These are phyloP conservation scores for Sesbania bispinosa DNA, from an alignment of 306 rosid species.

Conservation along the genomic window DNA sequence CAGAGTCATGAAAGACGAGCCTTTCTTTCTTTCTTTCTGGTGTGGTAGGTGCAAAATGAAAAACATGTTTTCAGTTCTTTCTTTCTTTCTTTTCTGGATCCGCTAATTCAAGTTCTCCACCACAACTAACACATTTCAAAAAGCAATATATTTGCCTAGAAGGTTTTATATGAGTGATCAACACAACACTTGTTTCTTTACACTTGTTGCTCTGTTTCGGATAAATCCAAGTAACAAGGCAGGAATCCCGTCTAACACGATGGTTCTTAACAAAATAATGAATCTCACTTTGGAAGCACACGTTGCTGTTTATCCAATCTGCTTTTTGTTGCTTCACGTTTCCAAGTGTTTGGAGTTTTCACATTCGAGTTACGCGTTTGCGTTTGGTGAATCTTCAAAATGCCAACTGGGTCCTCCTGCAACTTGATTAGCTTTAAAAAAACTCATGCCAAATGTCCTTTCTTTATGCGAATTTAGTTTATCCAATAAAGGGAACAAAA, in stretches of 20 bases:
- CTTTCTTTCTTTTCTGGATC: slow-evolving; percentile 10
- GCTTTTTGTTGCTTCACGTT: slow-evolving; percentile 25
- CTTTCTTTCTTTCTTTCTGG: not conserved
- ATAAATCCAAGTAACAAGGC: not conserved
- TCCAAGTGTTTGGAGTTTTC: not conserved
- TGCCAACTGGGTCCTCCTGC: slow-evolving; percentile 3
- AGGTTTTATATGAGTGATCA: not conserved
- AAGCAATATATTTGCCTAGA: not conserved
- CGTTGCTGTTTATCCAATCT: not conserved
- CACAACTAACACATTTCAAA: not conserved
- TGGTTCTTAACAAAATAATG: not conserved
- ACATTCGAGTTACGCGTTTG: not conserved
- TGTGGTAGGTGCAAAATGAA: no score
- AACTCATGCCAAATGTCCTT: not conserved
- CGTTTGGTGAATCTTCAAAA: slow-evolving; percentile 11
- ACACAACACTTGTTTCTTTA: not conserved
- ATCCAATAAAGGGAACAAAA: not conserved
- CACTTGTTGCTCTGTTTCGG: slow-evolving; percentile 13
- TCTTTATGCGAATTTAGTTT: not conserved
- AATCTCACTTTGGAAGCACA: not conserved
- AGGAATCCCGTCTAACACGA: not conserved
- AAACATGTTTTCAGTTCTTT: not conserved
- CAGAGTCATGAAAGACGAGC: no score
- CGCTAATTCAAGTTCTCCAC: not conserved
- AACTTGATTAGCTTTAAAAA: not conserved